These are phyloP conservation scores for Ganoderma leucocontextum DNA, from an alignment of 1,284 basidiomycete genomes.

Conservation along the genomic window DNA sequence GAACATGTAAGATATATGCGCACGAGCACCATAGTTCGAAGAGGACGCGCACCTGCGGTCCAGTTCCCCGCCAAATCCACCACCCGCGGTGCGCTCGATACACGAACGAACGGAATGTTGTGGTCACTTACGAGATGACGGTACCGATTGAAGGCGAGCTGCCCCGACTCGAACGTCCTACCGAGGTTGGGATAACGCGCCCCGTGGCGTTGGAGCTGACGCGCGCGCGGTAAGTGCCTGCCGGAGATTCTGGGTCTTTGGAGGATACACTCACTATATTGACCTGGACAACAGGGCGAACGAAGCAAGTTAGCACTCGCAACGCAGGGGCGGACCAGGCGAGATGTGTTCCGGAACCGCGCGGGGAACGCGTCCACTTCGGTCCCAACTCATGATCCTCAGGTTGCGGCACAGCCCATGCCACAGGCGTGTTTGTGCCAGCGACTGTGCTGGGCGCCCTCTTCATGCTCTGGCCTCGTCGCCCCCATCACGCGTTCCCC, in stretches of 20 bases:
- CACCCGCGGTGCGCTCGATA: constrained; percentile 68
- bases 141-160: constrained; percentile 60
- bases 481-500: not conserved
- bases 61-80: constrained; percentile 76
- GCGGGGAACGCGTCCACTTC: not conserved
- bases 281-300: too few species aligned
- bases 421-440: not conserved
- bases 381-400: not conserved
- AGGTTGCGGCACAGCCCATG: not conserved
- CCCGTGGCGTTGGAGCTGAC: too few species aligned
- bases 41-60: constrained; percentile 63
- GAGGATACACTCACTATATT: too few species aligned
- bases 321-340: not conserved
- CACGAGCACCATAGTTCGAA: too few species aligned
- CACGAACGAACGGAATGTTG: constrained; percentile 70
- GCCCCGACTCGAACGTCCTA: constrained; percentile 61
- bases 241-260: too few species aligned
- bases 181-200: too few species aligned
- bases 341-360: not conserved
- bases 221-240: too few species aligned
- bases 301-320: too few species aligned
- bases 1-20: not conserved
- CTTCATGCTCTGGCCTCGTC: not conserved
- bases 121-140: constrained; percentile 49
- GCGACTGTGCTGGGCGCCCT: not conserved